A percentile compares a stretch with the other conserved stretches of the same genome.
phyloP scores from a whole-genome alignment of 2,329 filamentous ascomycete species.

The Coniochaeta sp. region DNA sequence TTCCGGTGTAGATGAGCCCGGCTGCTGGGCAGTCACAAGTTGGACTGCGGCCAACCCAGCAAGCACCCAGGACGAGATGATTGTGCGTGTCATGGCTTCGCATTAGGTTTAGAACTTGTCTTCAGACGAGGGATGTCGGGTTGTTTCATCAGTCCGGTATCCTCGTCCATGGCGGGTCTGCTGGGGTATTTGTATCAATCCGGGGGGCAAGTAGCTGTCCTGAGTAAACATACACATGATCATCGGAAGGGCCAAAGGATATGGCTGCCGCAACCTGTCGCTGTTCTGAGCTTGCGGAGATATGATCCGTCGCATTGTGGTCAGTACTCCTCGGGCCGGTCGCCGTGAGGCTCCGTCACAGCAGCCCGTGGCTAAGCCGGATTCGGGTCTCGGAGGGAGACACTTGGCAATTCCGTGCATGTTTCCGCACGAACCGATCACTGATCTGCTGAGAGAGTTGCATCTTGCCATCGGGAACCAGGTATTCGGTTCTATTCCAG shows the following conservation, averaged over 20 bases:
- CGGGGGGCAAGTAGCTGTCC: too few relatives aligned
- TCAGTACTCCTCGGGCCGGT: background rate
- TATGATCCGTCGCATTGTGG: background rate
- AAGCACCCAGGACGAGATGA: background rate
- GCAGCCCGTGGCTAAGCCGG: conserved; percentile 1
- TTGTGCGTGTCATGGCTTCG: conserved; percentile 1
- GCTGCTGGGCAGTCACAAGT: conserved; percentile 18
- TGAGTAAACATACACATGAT: too few relatives aligned
- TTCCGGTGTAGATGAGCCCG: conserved; percentile 23
- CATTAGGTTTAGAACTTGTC: background rate
- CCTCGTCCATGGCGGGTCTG: background rate
- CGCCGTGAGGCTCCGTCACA: background rate
- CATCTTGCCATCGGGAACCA: background rate
- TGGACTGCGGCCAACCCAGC: conserved; percentile 6
- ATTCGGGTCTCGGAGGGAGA: conserved; percentile 6
- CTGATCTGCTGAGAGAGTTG: background rate
- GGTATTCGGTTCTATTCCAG: background rate
- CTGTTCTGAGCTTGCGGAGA: background rate
- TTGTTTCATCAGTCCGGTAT: background rate
- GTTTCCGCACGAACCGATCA: background rate
- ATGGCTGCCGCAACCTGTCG: background rate
- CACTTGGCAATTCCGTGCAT: background rate
- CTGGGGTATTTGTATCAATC: background rate
- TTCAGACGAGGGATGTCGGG: background rate
- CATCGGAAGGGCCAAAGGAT: background rate